phyloP scores from a whole-genome alignment of 768 basidiomycete genomes.

The Naganishia vishniacii region DNA sequence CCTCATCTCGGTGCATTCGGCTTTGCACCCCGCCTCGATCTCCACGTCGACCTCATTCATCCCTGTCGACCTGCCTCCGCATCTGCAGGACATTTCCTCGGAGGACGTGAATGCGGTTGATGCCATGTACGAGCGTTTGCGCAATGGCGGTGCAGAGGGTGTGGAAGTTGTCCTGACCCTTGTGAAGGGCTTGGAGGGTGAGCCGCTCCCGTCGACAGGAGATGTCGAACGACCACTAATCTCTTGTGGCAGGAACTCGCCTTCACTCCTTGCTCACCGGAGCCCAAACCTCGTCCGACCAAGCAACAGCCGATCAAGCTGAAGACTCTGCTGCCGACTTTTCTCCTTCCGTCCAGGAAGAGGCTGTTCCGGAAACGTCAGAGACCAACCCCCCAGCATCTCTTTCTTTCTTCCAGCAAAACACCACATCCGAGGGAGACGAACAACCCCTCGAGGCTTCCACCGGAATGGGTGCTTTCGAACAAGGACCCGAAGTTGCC shows the following conservation, averaged over 20 bases:
- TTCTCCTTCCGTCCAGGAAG: constrained; percentile 2
- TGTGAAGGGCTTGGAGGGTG: neutral
- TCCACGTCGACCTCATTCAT: constrained; percentile 21
- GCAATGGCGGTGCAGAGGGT: constrained; percentile 7
- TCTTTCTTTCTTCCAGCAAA: constrained; percentile 9
- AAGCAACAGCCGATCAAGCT: neutral
- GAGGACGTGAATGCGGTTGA: constrained; percentile 21
- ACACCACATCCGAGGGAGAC: neutral
- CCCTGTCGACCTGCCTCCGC: constrained; percentile 19
- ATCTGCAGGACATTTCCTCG: constrained; percentile 23
- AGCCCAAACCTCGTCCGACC: neutral
- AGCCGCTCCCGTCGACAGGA: neutral
- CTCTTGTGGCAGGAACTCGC: neutral
- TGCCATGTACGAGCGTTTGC: constrained; percentile 20
- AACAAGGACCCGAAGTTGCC: constrained; percentile 7
- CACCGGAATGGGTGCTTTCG: neutral
- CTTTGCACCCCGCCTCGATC: constrained; percentile 16
- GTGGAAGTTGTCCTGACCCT: constrained; percentile 11
- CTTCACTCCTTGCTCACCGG: constrained; percentile 2
- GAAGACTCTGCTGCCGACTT: constrained; percentile 8
- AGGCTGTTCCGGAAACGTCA: constrained; percentile 6
- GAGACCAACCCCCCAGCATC: constrained; percentile 11
- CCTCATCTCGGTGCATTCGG: constrained; percentile 18
- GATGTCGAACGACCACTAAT: neutral
- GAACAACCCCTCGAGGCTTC: neutral